Evolutionary conservation across 441 rosid species (phyloP), one percentile per base, ranked within the genome.

Genomic region (Mallotus japonicus): DNA sequence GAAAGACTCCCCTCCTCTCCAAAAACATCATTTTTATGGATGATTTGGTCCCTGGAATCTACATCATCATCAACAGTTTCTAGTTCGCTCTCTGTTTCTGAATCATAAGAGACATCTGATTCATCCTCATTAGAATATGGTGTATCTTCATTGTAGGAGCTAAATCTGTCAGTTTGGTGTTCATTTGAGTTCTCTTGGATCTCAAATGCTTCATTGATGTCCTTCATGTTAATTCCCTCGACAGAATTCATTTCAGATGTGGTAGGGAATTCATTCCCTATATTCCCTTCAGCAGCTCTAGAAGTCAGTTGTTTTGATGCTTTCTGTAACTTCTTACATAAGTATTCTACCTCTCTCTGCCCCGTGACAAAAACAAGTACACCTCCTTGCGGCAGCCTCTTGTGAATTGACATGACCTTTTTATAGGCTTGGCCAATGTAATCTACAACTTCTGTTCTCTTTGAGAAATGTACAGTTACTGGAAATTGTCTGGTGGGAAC

Each of bases 281-380:
- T 28, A 75, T 76, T 83, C 70, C 67, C 76, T 71, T 69, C 65
- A 70, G 75, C 67, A 73, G 81, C 62, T 74, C 75, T 83, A 37
- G 67, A 61, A 50, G 75, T 77, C 76, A 85, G 62, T 61, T 90
- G 84, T 64, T 67, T 82, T 50, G 97, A 92, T 79, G 92, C 88
- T 75, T 79, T 90, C 32, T 73, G 77, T 49, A 92, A 80, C 82
- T 86, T 92, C 75, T 71, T 80, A 76, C 99, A 95, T 62, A 92
- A 84, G 81, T 84, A 82, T 59, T 92, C 97, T 28, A 95, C 96
- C 79, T 95, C 98, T 83, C 97, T 88, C 85, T 90, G 97, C 69
- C 99, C 98, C 0, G 98, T 95, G 76, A 95, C 95, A 82, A 92
- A 95, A 67, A 92, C 93, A 64, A 95, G 98, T 82, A 95, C 76